phyloP scores from a whole-genome alignment of 345 rosid genomes.

The Linum usitatissimum region DNA sequence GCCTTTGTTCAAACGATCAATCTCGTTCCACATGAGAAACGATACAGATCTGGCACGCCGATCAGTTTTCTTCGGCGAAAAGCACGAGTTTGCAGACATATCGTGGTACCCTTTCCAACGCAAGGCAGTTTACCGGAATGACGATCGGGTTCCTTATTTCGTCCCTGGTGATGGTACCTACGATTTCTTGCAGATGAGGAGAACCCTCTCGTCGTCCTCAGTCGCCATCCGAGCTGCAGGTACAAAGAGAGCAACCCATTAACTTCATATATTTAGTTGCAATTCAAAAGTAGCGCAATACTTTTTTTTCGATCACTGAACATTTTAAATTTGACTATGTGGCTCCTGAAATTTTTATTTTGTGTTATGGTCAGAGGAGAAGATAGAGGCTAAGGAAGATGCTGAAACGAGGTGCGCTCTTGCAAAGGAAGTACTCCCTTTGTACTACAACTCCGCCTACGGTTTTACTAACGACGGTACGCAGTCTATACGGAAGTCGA shows the following conservation, averaged over 20 bases:
- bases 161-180: not conserved
- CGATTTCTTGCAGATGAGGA: not conserved
- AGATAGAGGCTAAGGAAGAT: not conserved
- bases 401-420: not conserved
- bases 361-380: not conserved
- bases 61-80: not conserved
- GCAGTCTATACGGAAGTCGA: not conserved
- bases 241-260: not conserved
- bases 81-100: not conserved
- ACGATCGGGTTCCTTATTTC: not conserved
- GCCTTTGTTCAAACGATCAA: not conserved
- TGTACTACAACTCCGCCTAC: not conserved
- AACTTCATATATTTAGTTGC: too few relatives aligned
- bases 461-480: not conserved
- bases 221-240: not conserved
- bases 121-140: not conserved
- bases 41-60: not conserved
- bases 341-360: too few relatives aligned
- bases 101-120: not conserved
- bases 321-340: too few relatives aligned
- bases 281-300: too few relatives aligned
- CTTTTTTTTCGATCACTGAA: too few relatives aligned
- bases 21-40: not conserved
- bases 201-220: not conserved
- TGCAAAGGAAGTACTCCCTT: not conserved